phyloP scores from a whole-genome alignment of 176 grass and related monocot species.

The Cenchrus fungigraminus region DNA sequence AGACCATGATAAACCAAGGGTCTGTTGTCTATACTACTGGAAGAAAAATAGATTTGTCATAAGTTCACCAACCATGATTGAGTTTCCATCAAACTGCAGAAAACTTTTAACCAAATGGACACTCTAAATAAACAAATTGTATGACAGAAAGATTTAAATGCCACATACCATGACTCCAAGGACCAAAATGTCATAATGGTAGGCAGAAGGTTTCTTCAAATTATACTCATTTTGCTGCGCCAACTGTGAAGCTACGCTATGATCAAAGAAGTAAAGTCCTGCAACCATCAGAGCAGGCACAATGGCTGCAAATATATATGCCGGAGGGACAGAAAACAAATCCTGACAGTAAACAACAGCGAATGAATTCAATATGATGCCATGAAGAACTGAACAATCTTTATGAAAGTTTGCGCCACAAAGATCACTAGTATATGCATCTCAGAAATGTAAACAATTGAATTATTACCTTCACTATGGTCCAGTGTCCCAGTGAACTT shows the following conservation, averaged over 20 bases:
- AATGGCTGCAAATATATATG: constrained; percentile 89
- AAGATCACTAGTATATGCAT: background rate
- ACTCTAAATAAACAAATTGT: background rate
- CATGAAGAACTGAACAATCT: background rate
- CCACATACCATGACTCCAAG: constrained; percentile 74
- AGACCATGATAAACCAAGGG: constrained; percentile 34
- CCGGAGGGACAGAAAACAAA: constrained; percentile 70
- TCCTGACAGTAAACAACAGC: constrained; percentile 58
- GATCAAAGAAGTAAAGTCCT: constrained; percentile 98
- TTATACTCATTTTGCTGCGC: constrained; percentile 97
- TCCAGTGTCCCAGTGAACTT: constrained; percentile 75
- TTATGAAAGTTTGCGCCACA: background rate
- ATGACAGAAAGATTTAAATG: background rate
- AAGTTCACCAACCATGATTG: background rate
- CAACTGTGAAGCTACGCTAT: constrained; percentile 90
- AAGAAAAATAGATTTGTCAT: background rate
- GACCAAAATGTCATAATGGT: constrained; percentile 95
- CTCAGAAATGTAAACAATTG: background rate
- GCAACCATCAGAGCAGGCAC: constrained; percentile 91
- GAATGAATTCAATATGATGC: constrained; percentile 15
- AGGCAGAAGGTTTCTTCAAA: constrained; percentile 91
- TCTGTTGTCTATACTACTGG: constrained; percentile 22
- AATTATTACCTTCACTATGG: constrained; percentile 66
- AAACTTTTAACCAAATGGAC: background rate
- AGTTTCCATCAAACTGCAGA: background rate